Conservation (phyloP, 495 filamentous ascomycete genomes). For the Sporormia fimetaria region DNA sequence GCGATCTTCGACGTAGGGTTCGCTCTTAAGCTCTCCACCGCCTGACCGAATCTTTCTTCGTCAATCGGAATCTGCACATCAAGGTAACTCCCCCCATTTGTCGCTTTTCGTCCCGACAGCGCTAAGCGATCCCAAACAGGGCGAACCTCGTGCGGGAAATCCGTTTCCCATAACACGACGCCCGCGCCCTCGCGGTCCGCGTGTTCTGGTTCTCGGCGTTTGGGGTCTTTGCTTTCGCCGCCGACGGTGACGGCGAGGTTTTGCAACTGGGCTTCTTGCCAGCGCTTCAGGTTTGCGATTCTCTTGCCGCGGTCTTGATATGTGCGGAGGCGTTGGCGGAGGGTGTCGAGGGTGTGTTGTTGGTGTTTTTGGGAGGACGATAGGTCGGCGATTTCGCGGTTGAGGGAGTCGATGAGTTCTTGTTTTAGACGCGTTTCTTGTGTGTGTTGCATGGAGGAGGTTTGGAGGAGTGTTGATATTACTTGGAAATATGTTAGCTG, state of each 20-base stretch:
- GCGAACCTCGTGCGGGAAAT: slow-evolving; percentile 26
- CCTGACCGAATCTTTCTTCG: too few species aligned
- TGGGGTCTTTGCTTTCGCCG: neutral
- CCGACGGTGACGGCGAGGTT: slow-evolving; percentile 30
- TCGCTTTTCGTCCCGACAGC: slow-evolving; percentile 11
- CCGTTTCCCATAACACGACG: slow-evolving; percentile 25
- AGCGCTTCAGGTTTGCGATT: slow-evolving; percentile 48
- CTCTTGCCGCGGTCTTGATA: slow-evolving; percentile 49
- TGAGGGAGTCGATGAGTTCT: slow-evolving; percentile 63
- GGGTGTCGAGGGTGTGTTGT: slow-evolving; percentile 52
- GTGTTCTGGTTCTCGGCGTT: slow-evolving; percentile 38
- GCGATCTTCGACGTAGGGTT: too few species aligned
- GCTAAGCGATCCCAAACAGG: slow-evolving; percentile 14
- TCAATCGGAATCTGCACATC: slow-evolving; percentile 14
- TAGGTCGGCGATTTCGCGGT: slow-evolving; percentile 62
- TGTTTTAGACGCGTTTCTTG: slow-evolving; percentile 70
- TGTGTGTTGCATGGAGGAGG: slow-evolving; percentile 62
- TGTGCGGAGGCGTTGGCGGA: slow-evolving; percentile 49
- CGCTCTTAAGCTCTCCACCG: too few species aligned
- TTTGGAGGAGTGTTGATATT: slow-evolving; percentile 48
- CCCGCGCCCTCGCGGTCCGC: slow-evolving; percentile 45
- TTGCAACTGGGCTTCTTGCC: slow-evolving; percentile 40
- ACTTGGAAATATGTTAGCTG: slow-evolving; percentile 1
- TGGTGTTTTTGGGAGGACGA: slow-evolving; percentile 68
- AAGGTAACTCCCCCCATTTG: slow-evolving; percentile 9